Base-by-base conservation (phyloP, 2,329 filamentous ascomycete genomes). In the Ilyonectria destructans region DNA sequence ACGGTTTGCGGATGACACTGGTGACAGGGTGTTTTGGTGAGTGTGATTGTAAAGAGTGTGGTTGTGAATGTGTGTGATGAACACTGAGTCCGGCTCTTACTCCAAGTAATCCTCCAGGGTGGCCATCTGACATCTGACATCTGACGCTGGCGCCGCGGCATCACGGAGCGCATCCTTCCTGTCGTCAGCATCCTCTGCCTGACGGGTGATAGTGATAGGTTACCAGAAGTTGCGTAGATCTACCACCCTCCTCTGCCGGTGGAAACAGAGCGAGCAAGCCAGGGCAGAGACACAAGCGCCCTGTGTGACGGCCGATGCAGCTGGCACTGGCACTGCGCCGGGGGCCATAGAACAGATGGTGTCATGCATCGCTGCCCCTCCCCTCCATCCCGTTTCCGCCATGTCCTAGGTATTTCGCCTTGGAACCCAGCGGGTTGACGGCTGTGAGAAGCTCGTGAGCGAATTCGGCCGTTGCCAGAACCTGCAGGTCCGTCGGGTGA, bases 401-500 rank as follows among this genome's bases (percentile, higher is more conserved):
- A 31, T 12, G 51, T 19, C 15, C 15, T 21, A 21, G 51, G n/a
- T 35, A 33, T 19, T 35, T n/a, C 7, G 15, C 40, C 40, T n/a
- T 17, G 15, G 17, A 15, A 17, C 15, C 33, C 17, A 15, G 13
- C 37, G 37, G n/a, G n/a, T 37, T 19, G 51, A 54, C 17, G 29
- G n/a, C 17, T 33, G 9, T 17, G 49, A 33, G n/a, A 17, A 40
- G 46, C 35, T 23, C 48, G 48, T 69, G 66, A 65, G 62, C 65
- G 65, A 65, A 62, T 68, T 71, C 68, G 57, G 65, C 54, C 40
- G 54, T 56, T 62, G 54, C 66, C 62, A 58, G 54, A 68, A 66
- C 61, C 74, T 75, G 74, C 74, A 75, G 72, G 74, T 75, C 63
- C 72, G 67, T 75, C 72, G 74, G 71, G 65, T 67, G 70, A 69